These are phyloP conservation scores for Pseudevernia furfuracea DNA, from an alignment of 495 filamentous ascomycete species.

Conservation along the genomic window DNA sequence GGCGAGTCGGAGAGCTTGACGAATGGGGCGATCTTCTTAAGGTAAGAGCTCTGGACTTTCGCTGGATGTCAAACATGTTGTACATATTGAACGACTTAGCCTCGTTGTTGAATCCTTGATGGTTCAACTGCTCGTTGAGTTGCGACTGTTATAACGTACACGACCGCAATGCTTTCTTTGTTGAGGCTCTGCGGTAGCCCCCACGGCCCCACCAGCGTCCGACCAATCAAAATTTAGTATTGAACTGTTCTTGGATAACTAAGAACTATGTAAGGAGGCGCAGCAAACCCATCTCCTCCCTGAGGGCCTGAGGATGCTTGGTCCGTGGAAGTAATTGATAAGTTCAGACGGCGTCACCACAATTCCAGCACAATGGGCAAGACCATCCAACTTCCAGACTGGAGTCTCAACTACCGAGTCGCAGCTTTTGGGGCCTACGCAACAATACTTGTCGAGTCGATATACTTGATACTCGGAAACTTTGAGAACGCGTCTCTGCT, in stretches of 20 bases:
- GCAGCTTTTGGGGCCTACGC: not conserved
- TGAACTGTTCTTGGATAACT: not conserved
- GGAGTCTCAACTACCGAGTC: conserved; percentile 4
- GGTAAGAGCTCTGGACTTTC: not conserved
- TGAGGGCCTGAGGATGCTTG: not conserved
- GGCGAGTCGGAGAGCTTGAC: not conserved
- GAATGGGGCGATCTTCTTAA: not conserved
- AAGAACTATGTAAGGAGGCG: no score
- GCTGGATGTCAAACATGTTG: not conserved
- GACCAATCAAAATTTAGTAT: not conserved
- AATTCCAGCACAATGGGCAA: not conserved
- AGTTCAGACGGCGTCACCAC: not conserved
- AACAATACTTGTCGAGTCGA: conserved; percentile 2
- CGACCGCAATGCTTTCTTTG: not conserved
- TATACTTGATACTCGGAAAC: not conserved
- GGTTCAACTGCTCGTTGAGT: not conserved
- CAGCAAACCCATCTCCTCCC: not conserved
- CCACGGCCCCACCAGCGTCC: no score
- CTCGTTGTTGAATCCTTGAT: not conserved
- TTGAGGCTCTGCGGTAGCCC: conserved; percentile 1
- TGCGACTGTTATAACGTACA: no score
- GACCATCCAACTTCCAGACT: not conserved
- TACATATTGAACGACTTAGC: not conserved
- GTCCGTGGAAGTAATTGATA: not conserved
- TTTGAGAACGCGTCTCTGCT: conserved; percentile 6